Percentiles rank a stretch among this genome's conserved stretches.
These are phyloP conservation scores for Pelargonium nanum DNA, from an alignment of 345 rosid genomes.

Conservation along the genomic window DNA sequence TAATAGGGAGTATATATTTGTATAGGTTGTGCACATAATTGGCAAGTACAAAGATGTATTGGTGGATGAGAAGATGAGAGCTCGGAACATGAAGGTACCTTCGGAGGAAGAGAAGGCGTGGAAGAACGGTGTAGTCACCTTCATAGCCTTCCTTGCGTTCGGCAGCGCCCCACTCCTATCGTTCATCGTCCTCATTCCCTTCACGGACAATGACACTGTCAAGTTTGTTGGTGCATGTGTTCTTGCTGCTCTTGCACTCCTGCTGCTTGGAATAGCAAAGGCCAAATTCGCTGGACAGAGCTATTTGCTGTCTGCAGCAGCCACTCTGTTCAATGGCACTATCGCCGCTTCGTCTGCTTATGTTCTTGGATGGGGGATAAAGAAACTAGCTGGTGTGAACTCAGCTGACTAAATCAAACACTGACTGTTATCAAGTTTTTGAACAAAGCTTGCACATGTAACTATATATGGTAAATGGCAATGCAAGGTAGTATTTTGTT, in stretches of 20 bases:
- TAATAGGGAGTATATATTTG: background rate
- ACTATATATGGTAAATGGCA: too few relatives aligned
- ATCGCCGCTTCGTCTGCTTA: conserved; percentile 32
- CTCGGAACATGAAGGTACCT: conserved; percentile 15
- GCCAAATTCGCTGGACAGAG: conserved; percentile 28
- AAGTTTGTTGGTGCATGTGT: conserved; percentile 31
- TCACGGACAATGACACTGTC: conserved; percentile 16
- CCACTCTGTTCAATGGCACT: conserved; percentile 20
- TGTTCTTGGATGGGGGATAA: conserved; percentile 24
- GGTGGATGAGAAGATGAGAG: conserved; percentile 27
- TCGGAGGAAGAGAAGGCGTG: conserved; percentile 19
- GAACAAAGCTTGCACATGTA: background rate
- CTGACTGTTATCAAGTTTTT: too few relatives aligned
- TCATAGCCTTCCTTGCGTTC: conserved; percentile 21
- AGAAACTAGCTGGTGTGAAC: conserved; percentile 18
- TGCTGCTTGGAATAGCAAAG: conserved; percentile 27
- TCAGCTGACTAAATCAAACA: too few relatives aligned
- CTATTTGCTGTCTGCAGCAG: conserved; percentile 11
- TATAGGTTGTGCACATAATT: conserved; percentile 30
- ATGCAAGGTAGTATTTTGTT: too few relatives aligned
- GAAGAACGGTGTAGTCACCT: conserved; percentile 32
- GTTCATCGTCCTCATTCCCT: conserved; percentile 32
- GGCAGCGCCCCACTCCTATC: conserved; percentile 35
- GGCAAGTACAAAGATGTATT: conserved; percentile 24
- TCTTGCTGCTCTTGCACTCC: conserved; percentile 25